A percentile compares a stretch with the other conserved stretches of the same genome.
Conservation (phyloP, 345 rosid genomes). For the Pseudoturritis turrita region DNA sequence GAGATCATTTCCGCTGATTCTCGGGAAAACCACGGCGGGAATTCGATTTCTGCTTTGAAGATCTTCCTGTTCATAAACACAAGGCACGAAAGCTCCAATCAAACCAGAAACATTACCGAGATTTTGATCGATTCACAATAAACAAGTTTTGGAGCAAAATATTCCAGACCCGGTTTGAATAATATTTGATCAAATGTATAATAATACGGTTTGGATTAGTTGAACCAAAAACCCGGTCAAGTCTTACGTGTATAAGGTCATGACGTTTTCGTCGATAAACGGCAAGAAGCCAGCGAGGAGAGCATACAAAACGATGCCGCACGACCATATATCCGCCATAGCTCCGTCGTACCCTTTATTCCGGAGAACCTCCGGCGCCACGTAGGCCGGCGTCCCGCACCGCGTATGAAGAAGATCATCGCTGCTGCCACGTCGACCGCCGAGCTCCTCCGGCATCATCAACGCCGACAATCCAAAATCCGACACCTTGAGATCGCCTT, state of each 20-base stretch:
- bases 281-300: constrained; percentile 71
- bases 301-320: constrained; percentile 78
- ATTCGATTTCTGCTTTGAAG: constrained; percentile 55
- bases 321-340: constrained; percentile 84
- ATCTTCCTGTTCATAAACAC: constrained; percentile 46
- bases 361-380: constrained; percentile 85
- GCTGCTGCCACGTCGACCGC: constrained; percentile 33
- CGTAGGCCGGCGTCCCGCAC: constrained; percentile 87
- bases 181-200: neutral
- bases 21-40: constrained; percentile 62
- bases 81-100: constrained; percentile 8
- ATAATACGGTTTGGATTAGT: neutral
- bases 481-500: constrained; percentile 61
- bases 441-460: constrained; percentile 59
- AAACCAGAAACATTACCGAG: neutral
- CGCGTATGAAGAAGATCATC: constrained; percentile 80
- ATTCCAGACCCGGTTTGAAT: no score
- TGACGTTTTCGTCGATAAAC: constrained; percentile 63
- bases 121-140: neutral
- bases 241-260: constrained; percentile 53
- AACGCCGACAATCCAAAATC: constrained; percentile 82
- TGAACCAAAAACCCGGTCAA: neutral
- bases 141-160: neutral
- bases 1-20: constrained; percentile 50
- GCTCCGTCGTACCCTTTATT: constrained; percentile 87